A percentile compares a stretch with the other conserved stretches of the same genome.
Evolutionary conservation across 139 green algal species (phyloP).

Genomic region (Tetraselmis chui): DNA sequence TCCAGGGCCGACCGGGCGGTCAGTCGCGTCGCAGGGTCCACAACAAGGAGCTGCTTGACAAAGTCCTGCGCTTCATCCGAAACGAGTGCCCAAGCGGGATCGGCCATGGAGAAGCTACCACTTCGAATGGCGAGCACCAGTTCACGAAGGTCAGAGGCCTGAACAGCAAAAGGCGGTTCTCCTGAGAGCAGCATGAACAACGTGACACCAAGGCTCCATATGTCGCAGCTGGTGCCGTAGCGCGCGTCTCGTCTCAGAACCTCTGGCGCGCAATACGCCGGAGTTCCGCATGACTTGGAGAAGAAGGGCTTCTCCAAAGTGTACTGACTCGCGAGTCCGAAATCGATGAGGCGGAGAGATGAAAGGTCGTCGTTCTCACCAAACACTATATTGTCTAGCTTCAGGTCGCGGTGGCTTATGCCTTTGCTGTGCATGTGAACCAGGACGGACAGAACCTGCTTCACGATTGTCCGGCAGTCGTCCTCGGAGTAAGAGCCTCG

Average conservation of each 20-base stretch:
- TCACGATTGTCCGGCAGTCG: not conserved
- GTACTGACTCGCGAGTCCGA: not conserved
- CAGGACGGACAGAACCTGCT: not conserved
- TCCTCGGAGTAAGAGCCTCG: not conserved
- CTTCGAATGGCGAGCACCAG: constrained; percentile 19
- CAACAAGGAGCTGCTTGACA: constrained; percentile 7
- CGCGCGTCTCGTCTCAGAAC: not conserved
- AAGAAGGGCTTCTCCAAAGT: not conserved
- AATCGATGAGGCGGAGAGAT: not conserved
- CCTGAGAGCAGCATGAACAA: constrained; percentile 31
- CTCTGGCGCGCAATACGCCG: not conserved
- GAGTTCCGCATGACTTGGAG: not conserved
- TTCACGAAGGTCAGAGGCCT: constrained; percentile 2
- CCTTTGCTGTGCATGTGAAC: not conserved
- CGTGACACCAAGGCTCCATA: constrained; percentile 16
- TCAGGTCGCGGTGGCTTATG: not conserved
- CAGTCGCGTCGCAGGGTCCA: constrained; percentile 12
- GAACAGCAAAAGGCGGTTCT: constrained; percentile 24
- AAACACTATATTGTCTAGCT: not conserved
- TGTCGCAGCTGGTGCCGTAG: not conserved
- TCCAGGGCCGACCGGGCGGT: constrained; percentile 16
- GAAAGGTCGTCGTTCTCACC: not conserved
- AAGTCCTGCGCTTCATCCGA: constrained; percentile 20
- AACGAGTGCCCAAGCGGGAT: constrained; percentile 18
- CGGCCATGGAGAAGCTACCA: constrained; percentile 10